phyloP scores from a whole-genome alignment of 768 basidiomycete species.

The Naematelia encephala region DNA sequence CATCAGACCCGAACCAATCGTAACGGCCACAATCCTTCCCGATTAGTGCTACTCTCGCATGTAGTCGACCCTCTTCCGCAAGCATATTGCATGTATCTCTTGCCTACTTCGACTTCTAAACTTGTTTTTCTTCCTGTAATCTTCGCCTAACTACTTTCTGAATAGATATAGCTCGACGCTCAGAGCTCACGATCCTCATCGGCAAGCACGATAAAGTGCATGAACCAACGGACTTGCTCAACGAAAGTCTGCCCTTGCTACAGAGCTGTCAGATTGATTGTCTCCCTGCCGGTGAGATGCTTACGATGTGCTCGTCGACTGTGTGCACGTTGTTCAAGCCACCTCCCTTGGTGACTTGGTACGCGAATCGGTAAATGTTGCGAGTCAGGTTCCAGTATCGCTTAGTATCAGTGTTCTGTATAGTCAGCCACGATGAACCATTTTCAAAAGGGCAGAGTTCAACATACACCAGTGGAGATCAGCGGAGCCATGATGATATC shows the following conservation, averaged over 20 bases:
- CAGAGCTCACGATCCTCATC: slow-evolving; percentile 31
- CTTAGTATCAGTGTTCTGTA: slow-evolving; percentile 50
- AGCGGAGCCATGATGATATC: slow-evolving; percentile 27
- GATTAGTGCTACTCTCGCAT: slow-evolving; percentile 27
- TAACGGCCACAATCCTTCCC: slow-evolving; percentile 47
- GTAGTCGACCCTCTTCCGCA: too few relatives aligned
- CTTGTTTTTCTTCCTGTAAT: background rate
- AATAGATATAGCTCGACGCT: too few relatives aligned
- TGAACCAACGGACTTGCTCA: slow-evolving; percentile 40
- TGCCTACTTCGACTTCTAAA: background rate
- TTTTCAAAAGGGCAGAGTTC: background rate
- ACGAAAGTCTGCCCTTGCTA: slow-evolving; percentile 26
- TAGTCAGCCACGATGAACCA: background rate
- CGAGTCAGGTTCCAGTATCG: slow-evolving; percentile 43
- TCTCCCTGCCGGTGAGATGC: too few relatives aligned
- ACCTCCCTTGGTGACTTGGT: background rate
- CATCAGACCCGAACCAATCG: slow-evolving; percentile 48
- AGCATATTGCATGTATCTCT: too few relatives aligned
- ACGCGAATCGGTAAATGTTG: slow-evolving; percentile 45
- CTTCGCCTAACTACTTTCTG: too few relatives aligned
- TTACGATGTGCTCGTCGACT: slow-evolving; percentile 33
- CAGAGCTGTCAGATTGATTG: slow-evolving; percentile 5
- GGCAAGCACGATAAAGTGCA: slow-evolving; percentile 39
- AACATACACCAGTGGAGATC: slow-evolving; percentile 19
- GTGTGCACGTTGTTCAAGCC: slow-evolving; percentile 24